These are phyloP conservation scores for Westerdykella sp. DNA, from an alignment of 2,329 filamentous ascomycete species.

Conservation along the genomic window DNA sequence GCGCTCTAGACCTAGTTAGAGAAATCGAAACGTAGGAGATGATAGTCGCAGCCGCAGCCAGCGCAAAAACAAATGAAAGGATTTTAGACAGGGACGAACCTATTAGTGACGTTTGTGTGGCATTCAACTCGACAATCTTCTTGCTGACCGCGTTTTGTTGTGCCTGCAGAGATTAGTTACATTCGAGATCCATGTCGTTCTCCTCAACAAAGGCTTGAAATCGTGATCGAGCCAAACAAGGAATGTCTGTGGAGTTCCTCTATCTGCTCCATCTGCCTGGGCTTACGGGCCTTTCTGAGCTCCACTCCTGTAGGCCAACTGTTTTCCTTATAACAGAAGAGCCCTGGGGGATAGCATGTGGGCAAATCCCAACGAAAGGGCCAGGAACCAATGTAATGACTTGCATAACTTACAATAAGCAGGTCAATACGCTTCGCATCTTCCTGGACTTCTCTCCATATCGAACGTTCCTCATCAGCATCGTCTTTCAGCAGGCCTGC, in stretches of 20 bases:
- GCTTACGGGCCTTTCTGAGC: too few relatives aligned
- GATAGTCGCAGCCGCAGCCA: neutral
- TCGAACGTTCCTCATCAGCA: constrained; percentile 44
- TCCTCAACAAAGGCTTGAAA: too few relatives aligned
- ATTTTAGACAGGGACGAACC: constrained; percentile 12
- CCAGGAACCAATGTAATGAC: neutral
- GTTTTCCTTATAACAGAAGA: too few relatives aligned
- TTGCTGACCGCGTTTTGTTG: constrained; percentile 28
- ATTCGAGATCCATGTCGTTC: too few relatives aligned
- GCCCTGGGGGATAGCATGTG: too few relatives aligned
- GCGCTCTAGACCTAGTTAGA: neutral
- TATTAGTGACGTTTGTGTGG: constrained; percentile 24
- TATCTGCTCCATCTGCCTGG: too few relatives aligned
- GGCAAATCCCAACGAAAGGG: too few relatives aligned
- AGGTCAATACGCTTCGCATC: constrained; percentile 42
- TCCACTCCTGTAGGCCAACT: too few relatives aligned
- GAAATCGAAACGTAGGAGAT: neutral
- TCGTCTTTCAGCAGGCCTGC: constrained; percentile 43
- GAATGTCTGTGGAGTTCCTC: too few relatives aligned
- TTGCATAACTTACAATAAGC: constrained; percentile 39
- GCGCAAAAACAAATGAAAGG: neutral
- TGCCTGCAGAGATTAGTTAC: constrained; percentile 12
- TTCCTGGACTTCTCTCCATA: constrained; percentile 45
- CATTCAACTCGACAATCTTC: constrained; percentile 25
- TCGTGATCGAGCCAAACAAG: too few relatives aligned